Evolutionary conservation across 768 basidiomycete species (phyloP).

Genomic region (Galerina sulciceps): DNA sequence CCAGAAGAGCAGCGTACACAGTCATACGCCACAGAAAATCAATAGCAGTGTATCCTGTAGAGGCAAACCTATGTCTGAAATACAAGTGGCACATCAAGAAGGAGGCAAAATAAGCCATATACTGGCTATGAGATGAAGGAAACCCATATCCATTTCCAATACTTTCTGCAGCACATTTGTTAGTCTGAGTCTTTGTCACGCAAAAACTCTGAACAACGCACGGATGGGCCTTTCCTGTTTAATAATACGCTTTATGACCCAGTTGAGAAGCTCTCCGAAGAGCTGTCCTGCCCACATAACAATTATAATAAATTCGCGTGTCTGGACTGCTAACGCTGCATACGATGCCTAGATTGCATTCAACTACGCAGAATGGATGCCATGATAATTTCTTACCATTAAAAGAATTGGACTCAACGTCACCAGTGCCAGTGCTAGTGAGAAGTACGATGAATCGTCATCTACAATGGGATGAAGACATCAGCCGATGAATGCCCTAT

Average conservation of each 20-base stretch:
- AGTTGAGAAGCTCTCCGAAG: slow-evolving; percentile 71
- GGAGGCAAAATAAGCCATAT: slow-evolving; percentile 85
- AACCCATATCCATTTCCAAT: slow-evolving; percentile 81
- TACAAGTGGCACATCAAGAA: slow-evolving; percentile 77
- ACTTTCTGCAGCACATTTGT: slow-evolving; percentile 40
- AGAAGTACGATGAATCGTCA: slow-evolving; percentile 61
- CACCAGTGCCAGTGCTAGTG: slow-evolving; percentile 61
- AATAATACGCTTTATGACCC: slow-evolving; percentile 65
- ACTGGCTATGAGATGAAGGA: slow-evolving; percentile 89
- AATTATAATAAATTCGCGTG: slow-evolving; percentile 79
- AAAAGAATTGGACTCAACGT: slow-evolving; percentile 74
- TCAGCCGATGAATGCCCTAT: not conserved
- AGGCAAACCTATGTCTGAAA: slow-evolving; percentile 62
- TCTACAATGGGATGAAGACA: slow-evolving; percentile 40
- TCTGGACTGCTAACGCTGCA: slow-evolving; percentile 72
- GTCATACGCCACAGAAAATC: slow-evolving; percentile 53
- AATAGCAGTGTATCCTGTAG: slow-evolving; percentile 32
- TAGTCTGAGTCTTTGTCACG: not conserved
- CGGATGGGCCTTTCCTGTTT: slow-evolving; percentile 73
- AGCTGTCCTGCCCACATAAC: slow-evolving; percentile 87
- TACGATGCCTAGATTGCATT: slow-evolving; percentile 67
- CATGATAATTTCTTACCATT: slow-evolving; percentile 51
- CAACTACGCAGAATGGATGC: not conserved
- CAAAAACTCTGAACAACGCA: slow-evolving; percentile 32
- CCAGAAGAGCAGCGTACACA: slow-evolving; percentile 53